A percentile compares a stretch with the other conserved stretches of the same genome.
These are phyloP conservation scores for Colletotrichum zoysiae DNA, from an alignment of 2,329 filamentous ascomycete genomes.

Conservation along the genomic window DNA sequence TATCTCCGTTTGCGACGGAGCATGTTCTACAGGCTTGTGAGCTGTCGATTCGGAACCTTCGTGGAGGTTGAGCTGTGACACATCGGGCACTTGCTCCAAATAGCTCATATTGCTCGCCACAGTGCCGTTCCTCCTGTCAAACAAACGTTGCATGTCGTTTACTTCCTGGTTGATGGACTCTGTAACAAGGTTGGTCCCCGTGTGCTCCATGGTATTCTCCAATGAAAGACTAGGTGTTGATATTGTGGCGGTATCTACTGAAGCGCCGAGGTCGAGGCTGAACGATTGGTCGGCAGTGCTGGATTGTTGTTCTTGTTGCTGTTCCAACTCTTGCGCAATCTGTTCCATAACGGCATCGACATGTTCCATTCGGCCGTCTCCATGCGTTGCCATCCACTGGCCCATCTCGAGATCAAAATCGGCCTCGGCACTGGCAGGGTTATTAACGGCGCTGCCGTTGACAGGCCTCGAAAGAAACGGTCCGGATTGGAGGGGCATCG, in stretches of 20 bases:
- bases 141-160: not conserved
- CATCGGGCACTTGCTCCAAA: not conserved
- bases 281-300: not conserved
- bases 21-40: not conserved
- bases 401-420: slow-evolving; percentile 59
- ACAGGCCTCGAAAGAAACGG: not conserved
- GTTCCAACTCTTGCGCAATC: slow-evolving; percentile 56
- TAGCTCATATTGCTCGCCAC: not conserved
- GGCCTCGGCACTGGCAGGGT: slow-evolving; percentile 42
- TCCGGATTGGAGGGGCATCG: not conserved
- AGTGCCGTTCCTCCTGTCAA: not conserved
- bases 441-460: not conserved
- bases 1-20: slow-evolving; percentile 47
- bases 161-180: not conserved
- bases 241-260: not conserved
- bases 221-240: not conserved
- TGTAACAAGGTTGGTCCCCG: not conserved
- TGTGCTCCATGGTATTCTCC: not conserved
- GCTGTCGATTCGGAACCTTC: not conserved
- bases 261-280: not conserved
- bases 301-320: slow-evolving; percentile 43
- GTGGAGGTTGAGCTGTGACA: slow-evolving; percentile 11
- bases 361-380: slow-evolving; percentile 51
- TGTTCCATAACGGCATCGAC: slow-evolving; percentile 59
- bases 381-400: slow-evolving; percentile 56